Evolutionary conservation across 441 rosid genomes (phyloP).

Genomic region (Pelargonium citronellum): DNA sequence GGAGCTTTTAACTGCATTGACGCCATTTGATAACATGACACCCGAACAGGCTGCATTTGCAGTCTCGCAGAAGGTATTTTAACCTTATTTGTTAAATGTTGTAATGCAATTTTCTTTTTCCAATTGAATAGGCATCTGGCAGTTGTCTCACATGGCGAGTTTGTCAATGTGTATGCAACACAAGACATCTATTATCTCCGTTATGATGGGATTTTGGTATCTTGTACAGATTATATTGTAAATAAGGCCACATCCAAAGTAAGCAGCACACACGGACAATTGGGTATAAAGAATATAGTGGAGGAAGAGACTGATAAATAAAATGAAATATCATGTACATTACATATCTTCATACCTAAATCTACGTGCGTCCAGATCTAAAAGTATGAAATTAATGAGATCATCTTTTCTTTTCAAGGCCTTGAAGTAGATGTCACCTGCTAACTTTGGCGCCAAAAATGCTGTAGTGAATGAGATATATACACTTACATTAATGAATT

Average conservation of each 20-base stretch:
- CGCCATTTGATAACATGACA: slow-evolving; percentile 72
- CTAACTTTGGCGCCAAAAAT: neutral
- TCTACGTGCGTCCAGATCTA: neutral
- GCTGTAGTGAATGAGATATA: neutral
- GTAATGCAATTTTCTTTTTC: neutral
- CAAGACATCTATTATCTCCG: neutral
- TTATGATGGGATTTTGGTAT: neutral
- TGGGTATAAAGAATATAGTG: neutral
- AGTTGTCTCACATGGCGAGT: neutral
- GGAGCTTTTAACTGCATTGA: slow-evolving; percentile 70
- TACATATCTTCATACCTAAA: neutral
- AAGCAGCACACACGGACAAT: neutral
- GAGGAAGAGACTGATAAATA: neutral
- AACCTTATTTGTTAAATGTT: slow-evolving; percentile 9
- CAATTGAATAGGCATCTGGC: neutral
- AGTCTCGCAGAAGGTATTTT: slow-evolving; percentile 65
- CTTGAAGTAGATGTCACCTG: neutral
- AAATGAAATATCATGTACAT: neutral
- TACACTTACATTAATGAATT: neutral
- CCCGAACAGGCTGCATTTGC: slow-evolving; percentile 86
- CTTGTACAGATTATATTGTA: neutral
- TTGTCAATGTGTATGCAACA: neutral
- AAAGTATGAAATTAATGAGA: neutral
- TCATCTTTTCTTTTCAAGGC: neutral
- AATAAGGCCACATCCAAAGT: neutral